Conservation (phyloP, 2,329 filamentous ascomycete genomes). For the Paramyrothecium roridum region DNA sequence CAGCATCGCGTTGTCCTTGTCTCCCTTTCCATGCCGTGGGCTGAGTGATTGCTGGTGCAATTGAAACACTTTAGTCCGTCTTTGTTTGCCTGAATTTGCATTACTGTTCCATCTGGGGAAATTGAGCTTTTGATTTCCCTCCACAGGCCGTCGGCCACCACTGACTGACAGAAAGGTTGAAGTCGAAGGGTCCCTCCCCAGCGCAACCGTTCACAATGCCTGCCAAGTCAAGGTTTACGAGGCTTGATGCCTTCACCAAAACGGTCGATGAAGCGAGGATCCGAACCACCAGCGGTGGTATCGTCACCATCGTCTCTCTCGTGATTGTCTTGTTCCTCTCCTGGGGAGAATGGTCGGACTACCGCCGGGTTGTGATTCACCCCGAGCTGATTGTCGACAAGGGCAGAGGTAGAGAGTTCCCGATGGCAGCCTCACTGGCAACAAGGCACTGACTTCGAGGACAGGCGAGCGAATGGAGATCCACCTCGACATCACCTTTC, state of each 20-base stretch:
- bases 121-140: not conserved
- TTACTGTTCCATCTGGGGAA: not conserved
- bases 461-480: conserved; percentile 98
- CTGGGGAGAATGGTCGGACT: conserved; percentile 96
- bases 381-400: conserved; percentile 97
- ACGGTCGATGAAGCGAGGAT: conserved; percentile 97
- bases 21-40: not conserved
- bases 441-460: conserved; percentile 5
- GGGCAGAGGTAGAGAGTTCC: conserved; percentile 69
- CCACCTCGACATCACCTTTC: conserved; percentile 95
- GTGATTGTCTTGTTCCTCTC: conserved; percentile 84
- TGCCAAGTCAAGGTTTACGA: conserved; percentile 88
- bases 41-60: not conserved
- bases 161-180: not conserved
- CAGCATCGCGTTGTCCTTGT: not conserved
- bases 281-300: conserved; percentile 89
- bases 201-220: conserved; percentile 58
- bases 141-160: not conserved
- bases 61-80: not conserved
- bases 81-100: not conserved
- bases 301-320: conserved; percentile 90
- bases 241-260: conserved; percentile 98
- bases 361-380: conserved; percentile 78
- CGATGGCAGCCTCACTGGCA: no score
- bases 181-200: not conserved